A percentile compares a stretch with the other conserved stretches of the same genome.
phyloP scores from a whole-genome alignment of 768 basidiomycete genomes.

The Boletus rubroflammeus region DNA sequence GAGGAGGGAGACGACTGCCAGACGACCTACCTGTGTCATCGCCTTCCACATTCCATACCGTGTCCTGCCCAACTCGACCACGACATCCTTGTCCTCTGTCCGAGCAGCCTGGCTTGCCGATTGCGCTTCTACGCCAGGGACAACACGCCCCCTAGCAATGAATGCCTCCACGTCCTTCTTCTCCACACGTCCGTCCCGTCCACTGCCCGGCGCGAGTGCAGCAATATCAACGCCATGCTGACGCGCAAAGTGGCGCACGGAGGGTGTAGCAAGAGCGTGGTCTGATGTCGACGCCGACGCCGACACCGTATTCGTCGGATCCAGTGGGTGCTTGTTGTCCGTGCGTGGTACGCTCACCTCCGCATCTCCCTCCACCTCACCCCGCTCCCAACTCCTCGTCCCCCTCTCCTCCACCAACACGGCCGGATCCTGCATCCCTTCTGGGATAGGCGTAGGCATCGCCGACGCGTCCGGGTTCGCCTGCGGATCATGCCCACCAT shows the following conservation, averaged over 20 bases:
- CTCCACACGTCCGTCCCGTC: constrained; percentile 71
- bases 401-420: not conserved
- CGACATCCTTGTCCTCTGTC: constrained; percentile 39
- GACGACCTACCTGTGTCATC: constrained; percentile 66
- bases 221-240: constrained; percentile 60
- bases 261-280: constrained; percentile 66
- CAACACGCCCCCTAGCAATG: constrained; percentile 29
- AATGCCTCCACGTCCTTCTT: constrained; percentile 69
- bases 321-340: constrained; percentile 53
- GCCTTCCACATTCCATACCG: constrained; percentile 87
- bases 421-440: constrained; percentile 15
- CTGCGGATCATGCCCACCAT: not conserved
- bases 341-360: not conserved
- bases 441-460: not conserved
- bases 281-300: constrained; percentile 16
- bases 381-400: not conserved
- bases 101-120: not conserved
- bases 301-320: constrained; percentile 44
- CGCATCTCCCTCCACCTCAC: not conserved
- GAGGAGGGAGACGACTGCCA: not conserved
- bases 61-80: constrained; percentile 73
- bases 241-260: constrained; percentile 74
- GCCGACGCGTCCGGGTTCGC: not conserved
- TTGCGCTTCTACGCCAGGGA: not conserved
- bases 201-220: constrained; percentile 59